These are phyloP conservation scores for Lantana camara DNA, from an alignment of 257 asterid genomes.

Conservation along the genomic window DNA sequence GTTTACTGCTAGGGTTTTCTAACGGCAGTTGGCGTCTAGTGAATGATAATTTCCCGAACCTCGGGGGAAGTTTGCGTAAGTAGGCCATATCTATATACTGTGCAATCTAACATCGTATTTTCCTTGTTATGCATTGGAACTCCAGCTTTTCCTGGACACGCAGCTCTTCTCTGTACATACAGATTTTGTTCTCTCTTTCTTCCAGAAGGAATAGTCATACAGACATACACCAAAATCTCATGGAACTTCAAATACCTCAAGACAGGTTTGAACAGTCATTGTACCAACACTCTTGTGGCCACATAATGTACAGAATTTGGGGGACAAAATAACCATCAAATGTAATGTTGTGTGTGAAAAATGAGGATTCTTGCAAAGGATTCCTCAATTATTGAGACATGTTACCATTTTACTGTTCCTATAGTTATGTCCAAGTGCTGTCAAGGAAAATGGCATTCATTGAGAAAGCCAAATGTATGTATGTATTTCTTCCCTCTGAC, in stretches of 20 bases:
- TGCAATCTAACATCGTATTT: conserved; percentile 21
- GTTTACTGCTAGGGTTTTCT: too few relatives aligned
- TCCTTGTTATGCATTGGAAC: neutral
- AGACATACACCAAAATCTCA: neutral
- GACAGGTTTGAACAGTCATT: neutral
- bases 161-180: conserved; percentile 83
- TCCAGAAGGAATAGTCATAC: conserved; percentile 59
- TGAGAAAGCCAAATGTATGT: too few relatives aligned
- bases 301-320: neutral
- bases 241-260: neutral
- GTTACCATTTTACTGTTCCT: too few relatives aligned
- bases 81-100: neutral
- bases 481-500: too few relatives aligned
- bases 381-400: too few relatives aligned
- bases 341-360: neutral
- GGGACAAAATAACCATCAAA: neutral
- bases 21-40: too few relatives aligned
- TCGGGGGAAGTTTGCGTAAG: too few relatives aligned
- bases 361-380: too few relatives aligned
- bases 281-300: too few relatives aligned
- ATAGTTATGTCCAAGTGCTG: too few relatives aligned
- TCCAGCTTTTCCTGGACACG: conserved; percentile 70
- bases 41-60: too few relatives aligned
- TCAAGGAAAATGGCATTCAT: too few relatives aligned
- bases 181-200: conserved; percentile 74